A percentile compares a stretch with the other conserved stretches of the same genome.
These are phyloP conservation scores for Hymenoscyphus salicellus DNA, from an alignment of 2,329 filamentous ascomycete species.

Conservation along the genomic window DNA sequence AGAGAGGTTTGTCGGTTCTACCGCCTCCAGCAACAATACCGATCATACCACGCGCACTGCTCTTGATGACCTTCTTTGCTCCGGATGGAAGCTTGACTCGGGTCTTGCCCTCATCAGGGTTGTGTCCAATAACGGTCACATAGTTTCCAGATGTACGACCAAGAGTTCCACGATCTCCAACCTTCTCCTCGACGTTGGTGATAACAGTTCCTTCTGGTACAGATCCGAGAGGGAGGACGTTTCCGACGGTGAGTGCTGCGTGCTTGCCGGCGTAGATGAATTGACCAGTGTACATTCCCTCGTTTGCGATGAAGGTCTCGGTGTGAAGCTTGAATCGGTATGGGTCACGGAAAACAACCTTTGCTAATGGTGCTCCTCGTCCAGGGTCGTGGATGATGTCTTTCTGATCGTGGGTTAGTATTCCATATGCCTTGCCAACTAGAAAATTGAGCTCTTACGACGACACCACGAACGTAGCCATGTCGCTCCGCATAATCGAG, in stretches of 20 bases:
- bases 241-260: constrained; percentile 92
- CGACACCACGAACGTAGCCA: constrained; percentile 95
- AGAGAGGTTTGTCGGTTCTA: constrained; percentile 98
- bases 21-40: constrained; percentile 99
- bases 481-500: constrained; percentile 97
- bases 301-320: constrained; percentile 99
- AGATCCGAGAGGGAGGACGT: constrained; percentile 89
- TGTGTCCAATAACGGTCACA: constrained; percentile 96
- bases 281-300: constrained; percentile 99
- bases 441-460: constrained; percentile 40
- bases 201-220: constrained; percentile 99
- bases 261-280: constrained; percentile 99
- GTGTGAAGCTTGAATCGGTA: constrained; percentile 97
- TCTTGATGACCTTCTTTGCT: constrained; percentile 98
- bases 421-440: background rate
- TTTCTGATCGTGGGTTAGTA: constrained; percentile 48
- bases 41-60: constrained; percentile 93
- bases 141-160: constrained; percentile 99
- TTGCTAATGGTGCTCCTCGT: constrained; percentile 95
- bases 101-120: constrained; percentile 99
- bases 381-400: constrained; percentile 97
- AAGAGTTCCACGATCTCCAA: constrained; percentile 92
- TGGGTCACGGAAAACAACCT: constrained; percentile 94
- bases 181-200: constrained; percentile 99
- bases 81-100: constrained; percentile 98